Conservation (phyloP, 225 moss, liverwort and hornwort genomes). For the Pseudisothecium myosuroides region DNA sequence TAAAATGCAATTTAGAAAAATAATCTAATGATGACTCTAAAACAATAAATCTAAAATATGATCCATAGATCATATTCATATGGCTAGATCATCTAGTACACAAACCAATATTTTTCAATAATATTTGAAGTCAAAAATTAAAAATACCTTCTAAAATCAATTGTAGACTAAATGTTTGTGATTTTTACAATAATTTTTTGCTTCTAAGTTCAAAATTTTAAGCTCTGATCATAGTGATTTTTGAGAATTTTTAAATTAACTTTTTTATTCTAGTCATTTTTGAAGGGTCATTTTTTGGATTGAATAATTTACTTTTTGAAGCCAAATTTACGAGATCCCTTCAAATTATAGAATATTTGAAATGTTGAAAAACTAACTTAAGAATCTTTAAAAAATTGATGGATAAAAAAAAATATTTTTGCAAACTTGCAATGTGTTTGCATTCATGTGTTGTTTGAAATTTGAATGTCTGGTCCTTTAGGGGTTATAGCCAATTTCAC, state of each 20-base stretch:
- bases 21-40: too few relatives aligned
- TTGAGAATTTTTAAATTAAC: neutral
- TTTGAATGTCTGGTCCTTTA: neutral
- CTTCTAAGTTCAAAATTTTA: neutral
- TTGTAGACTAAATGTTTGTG: neutral
- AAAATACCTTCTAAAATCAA: neutral
- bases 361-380: neutral
- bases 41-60: too few relatives aligned
- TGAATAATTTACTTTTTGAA: neutral
- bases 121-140: neutral
- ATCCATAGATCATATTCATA: too few relatives aligned
- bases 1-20: neutral
- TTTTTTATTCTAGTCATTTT: neutral
- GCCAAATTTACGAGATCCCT: too few relatives aligned
- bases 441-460: rapidly evolving
- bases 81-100: too few relatives aligned
- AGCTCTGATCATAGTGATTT: neutral
- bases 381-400: neutral
- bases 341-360: neutral
- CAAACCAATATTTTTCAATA: too few relatives aligned
- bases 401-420: neutral
- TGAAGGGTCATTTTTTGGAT: neutral
- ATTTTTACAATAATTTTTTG: neutral
- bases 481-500: neutral
- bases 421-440: neutral